Evolutionary conservation across 345 rosid species (phyloP), one percentile per base, ranked within the genome.

Genomic region (Aurinia saxatilis): DNA sequence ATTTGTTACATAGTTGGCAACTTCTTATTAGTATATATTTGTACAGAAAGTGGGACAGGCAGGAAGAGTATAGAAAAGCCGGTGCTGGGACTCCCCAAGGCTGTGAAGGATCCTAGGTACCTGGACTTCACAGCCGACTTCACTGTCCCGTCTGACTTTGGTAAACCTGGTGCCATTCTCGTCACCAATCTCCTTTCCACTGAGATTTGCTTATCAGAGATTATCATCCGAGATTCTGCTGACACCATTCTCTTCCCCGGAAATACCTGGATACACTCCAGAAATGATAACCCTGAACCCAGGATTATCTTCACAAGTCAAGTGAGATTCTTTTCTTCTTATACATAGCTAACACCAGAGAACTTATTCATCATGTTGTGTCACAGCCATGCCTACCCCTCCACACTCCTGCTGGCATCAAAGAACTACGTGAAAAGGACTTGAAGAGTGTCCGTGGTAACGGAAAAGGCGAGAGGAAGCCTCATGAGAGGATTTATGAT

Each of bases 261-360:
- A 19, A 81, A 84, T 70, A 85, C 97, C 0, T 89, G 95, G 98
- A 85, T 92, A 49, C 98, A 89, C 42, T 77, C 95, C 3, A 77
- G 59, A 47, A 82, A 75, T 29, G 80, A 84, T 70, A 82, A 84
- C 63, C 85, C 91, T 19, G 78, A 82, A 54, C 76, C 84, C 65
- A 81, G 96, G 81, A 84, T 92, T 25, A 81, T 92, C 81, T 89
- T 87, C 67, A 79, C 73, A 46, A 89, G 81, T 76, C 90, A 80
- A 78, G 97, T 92, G 36, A 78, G 84, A 45, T 41, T 45, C 15
- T 14, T 46, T 39, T 62, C 53, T 13, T 39, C 7, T 27, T 4
- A 21, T 1, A 21, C 4, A 4, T 21, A 21, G 25, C 25, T 21
- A 21, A 21, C 4, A 21, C 4, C 2, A 21, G 31, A 0, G 25